phyloP scores from a whole-genome alignment of 495 filamentous ascomycete genomes.

The Penicillium maclennaniae region DNA sequence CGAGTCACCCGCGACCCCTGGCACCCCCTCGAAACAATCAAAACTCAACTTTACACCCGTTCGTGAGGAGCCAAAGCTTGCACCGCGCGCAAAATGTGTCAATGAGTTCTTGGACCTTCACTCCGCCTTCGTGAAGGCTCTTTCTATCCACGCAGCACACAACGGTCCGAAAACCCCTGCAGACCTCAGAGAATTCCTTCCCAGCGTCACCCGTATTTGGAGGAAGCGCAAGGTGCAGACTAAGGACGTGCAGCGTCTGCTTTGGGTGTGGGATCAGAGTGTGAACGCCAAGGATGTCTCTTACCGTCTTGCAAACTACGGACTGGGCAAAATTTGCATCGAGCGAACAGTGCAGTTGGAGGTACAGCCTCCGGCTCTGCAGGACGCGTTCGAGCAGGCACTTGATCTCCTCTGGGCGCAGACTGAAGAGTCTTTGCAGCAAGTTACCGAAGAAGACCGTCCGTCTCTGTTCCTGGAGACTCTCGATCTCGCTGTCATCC shows the following conservation, averaged over 20 bases:
- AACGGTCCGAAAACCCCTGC: conserved; percentile 34
- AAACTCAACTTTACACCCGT: conserved; percentile 22
- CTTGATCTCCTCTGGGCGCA: conserved; percentile 41
- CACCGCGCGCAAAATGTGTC: conserved; percentile 29
- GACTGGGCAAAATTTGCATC: conserved; percentile 40
- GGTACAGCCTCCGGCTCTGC: conserved; percentile 26
- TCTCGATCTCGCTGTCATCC: conserved; percentile 33
- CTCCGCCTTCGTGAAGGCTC: conserved; percentile 36
- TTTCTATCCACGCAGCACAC: conserved; percentile 41
- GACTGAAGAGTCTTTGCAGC: conserved; percentile 27
- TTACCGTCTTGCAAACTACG: conserved; percentile 43
- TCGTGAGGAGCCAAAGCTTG: conserved; percentile 12
- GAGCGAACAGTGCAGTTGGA: conserved; percentile 21
- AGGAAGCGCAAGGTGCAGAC: conserved; percentile 45
- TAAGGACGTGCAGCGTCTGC: conserved; percentile 41
- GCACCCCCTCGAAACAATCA: conserved; percentile 33
- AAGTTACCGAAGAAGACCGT: conserved; percentile 24
- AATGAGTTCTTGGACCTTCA: conserved; percentile 37
- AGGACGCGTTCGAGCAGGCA: conserved; percentile 36
- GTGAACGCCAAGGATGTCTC: conserved; percentile 16
- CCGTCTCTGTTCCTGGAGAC: conserved; percentile 25
- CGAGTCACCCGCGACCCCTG: conserved; percentile 15
- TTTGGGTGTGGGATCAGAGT: conserved; percentile 40
- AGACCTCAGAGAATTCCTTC: conserved; percentile 40
- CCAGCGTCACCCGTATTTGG: conserved; percentile 41